Conservation (phyloP, 192 early-diverging fungal species). For the Gonapodya sp. region DNA sequence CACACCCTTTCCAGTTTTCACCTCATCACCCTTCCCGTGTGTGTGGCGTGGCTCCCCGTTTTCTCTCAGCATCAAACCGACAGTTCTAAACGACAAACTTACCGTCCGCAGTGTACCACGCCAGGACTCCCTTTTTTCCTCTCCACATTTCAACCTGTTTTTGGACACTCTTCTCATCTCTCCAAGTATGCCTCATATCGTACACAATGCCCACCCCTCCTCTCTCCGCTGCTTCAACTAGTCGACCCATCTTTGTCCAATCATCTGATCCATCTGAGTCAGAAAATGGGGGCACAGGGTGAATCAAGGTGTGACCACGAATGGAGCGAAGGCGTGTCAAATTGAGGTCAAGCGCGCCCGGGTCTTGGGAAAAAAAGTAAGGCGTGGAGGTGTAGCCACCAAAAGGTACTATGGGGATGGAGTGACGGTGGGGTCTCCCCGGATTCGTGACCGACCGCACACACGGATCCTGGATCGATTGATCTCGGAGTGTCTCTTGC, state of each 20-base stretch:
- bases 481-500: neutral
- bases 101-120: neutral
- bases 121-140: neutral
- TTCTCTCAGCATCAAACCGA: too few species aligned
- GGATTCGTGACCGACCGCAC: neutral
- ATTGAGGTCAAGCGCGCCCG: neutral
- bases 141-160: neutral
- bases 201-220: neutral
- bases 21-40: too few species aligned
- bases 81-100: too few species aligned
- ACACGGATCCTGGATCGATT: neutral
- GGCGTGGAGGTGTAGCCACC: neutral
- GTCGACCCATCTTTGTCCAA: neutral
- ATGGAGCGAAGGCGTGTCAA: neutral
- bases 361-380: neutral
- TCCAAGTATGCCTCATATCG: neutral
- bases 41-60: too few species aligned
- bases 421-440: neutral
- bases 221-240: neutral
- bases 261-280: too few species aligned
- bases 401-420: neutral
- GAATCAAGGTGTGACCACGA: neutral
- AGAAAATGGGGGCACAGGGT: neutral
- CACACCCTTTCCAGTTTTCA: too few species aligned
- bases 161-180: neutral